A percentile compares a stretch with the other conserved stretches of the same genome.
Evolutionary conservation across 2,329 filamentous ascomycete species (phyloP).

Genomic region (Parafenestella ontariensis): DNA sequence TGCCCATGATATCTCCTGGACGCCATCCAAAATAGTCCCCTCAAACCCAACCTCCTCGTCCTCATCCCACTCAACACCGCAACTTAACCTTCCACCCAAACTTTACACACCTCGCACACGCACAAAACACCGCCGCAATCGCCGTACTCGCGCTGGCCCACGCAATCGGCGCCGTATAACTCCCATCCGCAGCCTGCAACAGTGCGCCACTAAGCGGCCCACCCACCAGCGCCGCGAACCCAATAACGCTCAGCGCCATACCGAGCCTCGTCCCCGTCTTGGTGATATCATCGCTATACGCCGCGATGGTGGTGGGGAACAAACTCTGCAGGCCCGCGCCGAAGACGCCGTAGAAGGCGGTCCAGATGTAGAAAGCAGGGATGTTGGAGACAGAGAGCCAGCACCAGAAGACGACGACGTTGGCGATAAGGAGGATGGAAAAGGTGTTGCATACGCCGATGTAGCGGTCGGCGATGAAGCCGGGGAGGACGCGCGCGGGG

Average conservation of each 20-base stretch:
- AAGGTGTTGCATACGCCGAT: slow-evolving; percentile 68
- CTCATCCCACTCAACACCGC: too few relatives aligned
- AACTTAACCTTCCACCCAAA: slow-evolving; percentile 34
- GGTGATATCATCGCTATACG: slow-evolving; percentile 36
- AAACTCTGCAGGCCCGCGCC: slow-evolving; percentile 52
- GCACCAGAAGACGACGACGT: slow-evolving; percentile 55
- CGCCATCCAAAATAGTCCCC: too few relatives aligned
- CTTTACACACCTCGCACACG: slow-evolving; percentile 28
- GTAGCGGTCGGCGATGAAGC: slow-evolving; percentile 62
- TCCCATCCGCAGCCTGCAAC: slow-evolving; percentile 49
- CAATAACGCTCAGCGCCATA: slow-evolving; percentile 60
- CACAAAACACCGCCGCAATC: slow-evolving; percentile 19
- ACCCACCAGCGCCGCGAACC: slow-evolving; percentile 59
- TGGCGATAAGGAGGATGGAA: slow-evolving; percentile 57
- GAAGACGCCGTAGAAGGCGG: slow-evolving; percentile 68
- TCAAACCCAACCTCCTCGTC: not conserved
- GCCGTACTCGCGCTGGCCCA: slow-evolving; percentile 30
- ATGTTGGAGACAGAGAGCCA: slow-evolving; percentile 66
- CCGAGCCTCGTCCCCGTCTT: slow-evolving; percentile 57
- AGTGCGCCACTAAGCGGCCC: slow-evolving; percentile 63
- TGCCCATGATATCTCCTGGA: too few relatives aligned
- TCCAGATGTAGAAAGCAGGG: slow-evolving; percentile 66
- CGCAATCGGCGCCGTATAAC: slow-evolving; percentile 32
- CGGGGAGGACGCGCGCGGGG: slow-evolving; percentile 59
- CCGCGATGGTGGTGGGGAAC: slow-evolving; percentile 52